Conservation (phyloP, 495 filamentous ascomycete species). For the Penicillium cosmopolitanum region DNA sequence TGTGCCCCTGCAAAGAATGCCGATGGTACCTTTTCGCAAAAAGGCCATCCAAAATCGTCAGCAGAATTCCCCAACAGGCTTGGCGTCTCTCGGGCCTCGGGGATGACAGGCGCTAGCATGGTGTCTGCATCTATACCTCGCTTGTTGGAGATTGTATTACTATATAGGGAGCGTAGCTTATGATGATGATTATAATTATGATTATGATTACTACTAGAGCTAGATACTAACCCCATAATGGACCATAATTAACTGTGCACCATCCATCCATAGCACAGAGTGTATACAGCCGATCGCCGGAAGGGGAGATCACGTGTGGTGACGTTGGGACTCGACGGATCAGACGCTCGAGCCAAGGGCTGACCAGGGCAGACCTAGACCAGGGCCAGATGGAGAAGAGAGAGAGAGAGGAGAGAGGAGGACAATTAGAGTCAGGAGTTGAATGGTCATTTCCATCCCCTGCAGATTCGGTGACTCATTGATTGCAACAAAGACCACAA, state of each 20-base stretch:
- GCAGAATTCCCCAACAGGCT: constrained; percentile 3
- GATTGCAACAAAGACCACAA: not conserved
- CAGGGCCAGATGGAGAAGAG: constrained; percentile 8
- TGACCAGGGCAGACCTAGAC: not conserved
- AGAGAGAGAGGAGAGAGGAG: not conserved
- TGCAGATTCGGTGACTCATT: constrained; percentile 6
- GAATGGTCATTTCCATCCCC: not conserved
- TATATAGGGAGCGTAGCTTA: no score
- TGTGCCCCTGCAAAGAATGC: no score
- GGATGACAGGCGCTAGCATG: constrained; percentile 2
- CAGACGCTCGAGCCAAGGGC: constrained; percentile 16
- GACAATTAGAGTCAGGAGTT: not conserved
- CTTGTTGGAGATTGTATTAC: no score
- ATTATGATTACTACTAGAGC: not conserved
- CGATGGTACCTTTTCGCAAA: no score
- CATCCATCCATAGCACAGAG: no score
- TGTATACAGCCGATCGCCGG: not conserved
- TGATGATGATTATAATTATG: not conserved
- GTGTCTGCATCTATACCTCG: not conserved
- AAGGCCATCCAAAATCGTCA: no score
- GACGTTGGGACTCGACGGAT: constrained; percentile 23
- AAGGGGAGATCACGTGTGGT: constrained; percentile 19
- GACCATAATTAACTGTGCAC: no score
- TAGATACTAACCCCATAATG: not conserved
- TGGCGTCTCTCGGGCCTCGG: not conserved